phyloP scores from a whole-genome alignment of 495 filamentous ascomycete genomes.

The Baudoinia panamericana region DNA sequence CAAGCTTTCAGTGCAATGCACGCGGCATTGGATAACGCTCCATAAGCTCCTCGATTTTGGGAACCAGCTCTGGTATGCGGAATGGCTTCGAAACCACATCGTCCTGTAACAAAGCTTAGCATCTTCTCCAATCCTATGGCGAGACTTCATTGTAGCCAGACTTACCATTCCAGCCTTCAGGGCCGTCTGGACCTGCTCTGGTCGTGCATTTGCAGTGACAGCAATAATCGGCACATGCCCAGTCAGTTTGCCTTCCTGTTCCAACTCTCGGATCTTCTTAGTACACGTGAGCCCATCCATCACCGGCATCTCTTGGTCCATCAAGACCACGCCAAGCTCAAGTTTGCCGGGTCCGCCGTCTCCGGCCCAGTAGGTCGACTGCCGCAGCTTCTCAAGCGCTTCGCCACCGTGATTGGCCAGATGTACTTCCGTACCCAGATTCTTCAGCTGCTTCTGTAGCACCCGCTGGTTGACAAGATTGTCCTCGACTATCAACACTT shows the following conservation, averaged over 20 bases:
- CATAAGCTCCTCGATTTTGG: constrained; percentile 43
- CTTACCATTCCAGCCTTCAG: constrained; percentile 55
- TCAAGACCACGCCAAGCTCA: constrained; percentile 52
- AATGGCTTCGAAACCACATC: constrained; percentile 76
- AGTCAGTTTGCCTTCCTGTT: constrained; percentile 36
- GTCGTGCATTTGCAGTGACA: constrained; percentile 61
- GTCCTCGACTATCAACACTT: constrained; percentile 67
- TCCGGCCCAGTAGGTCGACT: constrained; percentile 25
- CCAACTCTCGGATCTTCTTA: constrained; percentile 49
- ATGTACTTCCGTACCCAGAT: constrained; percentile 49
- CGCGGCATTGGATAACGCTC: constrained; percentile 13
- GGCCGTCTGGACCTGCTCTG: constrained; percentile 53
- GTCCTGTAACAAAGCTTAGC: constrained; percentile 37
- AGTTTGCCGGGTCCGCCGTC: constrained; percentile 23
- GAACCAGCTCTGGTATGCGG: constrained; percentile 53
- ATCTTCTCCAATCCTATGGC: neutral
- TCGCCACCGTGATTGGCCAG: constrained; percentile 65
- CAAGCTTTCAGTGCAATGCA: too few species aligned
- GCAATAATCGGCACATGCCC: constrained; percentile 60
- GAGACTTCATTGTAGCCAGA: too few species aligned
- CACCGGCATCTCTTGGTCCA: constrained; percentile 79
- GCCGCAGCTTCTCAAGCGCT: constrained; percentile 46
- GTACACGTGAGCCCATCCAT: constrained; percentile 68
- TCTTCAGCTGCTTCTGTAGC: constrained; percentile 48
- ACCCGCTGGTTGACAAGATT: constrained; percentile 67